A percentile compares a stretch with the other conserved stretches of the same genome.
Conservation (phyloP, 2,329 filamentous ascomycete species). For the Neopestalotiopsis sp. region DNA sequence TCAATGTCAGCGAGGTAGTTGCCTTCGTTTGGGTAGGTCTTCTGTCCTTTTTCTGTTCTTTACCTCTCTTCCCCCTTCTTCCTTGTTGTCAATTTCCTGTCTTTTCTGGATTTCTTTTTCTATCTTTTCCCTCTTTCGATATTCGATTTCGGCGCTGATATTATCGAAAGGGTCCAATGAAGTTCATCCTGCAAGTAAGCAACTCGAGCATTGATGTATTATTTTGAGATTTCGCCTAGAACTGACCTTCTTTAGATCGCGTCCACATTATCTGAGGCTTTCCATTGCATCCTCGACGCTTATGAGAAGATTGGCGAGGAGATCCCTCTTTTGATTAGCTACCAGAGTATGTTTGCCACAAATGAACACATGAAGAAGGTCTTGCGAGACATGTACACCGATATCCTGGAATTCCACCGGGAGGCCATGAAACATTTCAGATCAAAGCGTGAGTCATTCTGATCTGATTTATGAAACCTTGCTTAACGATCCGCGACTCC, state of each 20-base stretch:
- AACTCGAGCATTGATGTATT: neutral
- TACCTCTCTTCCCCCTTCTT: no score
- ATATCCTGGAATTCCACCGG: conserved; percentile 14
- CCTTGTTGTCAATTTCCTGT: no score
- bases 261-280: conserved; percentile 2
- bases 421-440: conserved; percentile 12
- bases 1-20: conserved; percentile 9
- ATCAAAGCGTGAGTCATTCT: neutral
- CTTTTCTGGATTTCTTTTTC: no score
- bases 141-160: neutral
- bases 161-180: conserved; percentile 8
- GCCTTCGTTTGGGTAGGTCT: conserved; percentile 17
- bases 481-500: neutral
- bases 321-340: neutral
- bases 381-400: neutral
- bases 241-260: neutral
- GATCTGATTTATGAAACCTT: neutral
- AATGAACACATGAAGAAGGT: neutral
- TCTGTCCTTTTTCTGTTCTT: neutral
- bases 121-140: no score
- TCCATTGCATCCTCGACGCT: conserved; percentile 6
- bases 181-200: conserved; percentile 6
- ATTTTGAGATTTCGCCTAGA: neutral
- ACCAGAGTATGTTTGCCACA: neutral
- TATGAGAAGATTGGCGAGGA: conserved; percentile 13